A percentile compares a stretch with the other conserved stretches of the same genome.
These are phyloP conservation scores for Pestalotiopsis sp. DNA, from an alignment of 2,329 filamentous ascomycete genomes.

Conservation along the genomic window DNA sequence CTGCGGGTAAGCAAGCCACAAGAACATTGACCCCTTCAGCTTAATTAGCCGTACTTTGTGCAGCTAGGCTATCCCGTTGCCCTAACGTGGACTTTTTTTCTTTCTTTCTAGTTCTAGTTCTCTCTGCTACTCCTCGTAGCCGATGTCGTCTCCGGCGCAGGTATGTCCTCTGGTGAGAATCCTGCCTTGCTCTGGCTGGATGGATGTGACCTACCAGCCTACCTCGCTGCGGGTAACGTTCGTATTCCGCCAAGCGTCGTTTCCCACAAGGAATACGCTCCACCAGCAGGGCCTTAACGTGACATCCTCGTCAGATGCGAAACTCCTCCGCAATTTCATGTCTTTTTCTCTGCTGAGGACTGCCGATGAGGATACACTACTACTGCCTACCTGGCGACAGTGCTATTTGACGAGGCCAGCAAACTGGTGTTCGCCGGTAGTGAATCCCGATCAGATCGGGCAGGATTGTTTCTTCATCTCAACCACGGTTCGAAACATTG, in stretches of 20 bases:
- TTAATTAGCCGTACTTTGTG: neutral
- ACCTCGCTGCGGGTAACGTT: constrained; percentile 1
- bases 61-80: constrained; percentile 3
- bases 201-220: constrained; percentile 1
- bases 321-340: constrained; percentile 13
- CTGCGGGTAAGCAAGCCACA: constrained; percentile 1
- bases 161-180: neutral
- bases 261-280: constrained; percentile 1
- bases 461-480: constrained; percentile 7
- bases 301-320: constrained; percentile 9
- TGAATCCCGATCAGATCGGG: constrained; percentile 5
- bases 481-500: constrained; percentile 7
- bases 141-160: neutral
- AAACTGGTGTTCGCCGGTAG: constrained; percentile 7
- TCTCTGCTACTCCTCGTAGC: neutral
- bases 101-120: too few species aligned
- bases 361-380: neutral
- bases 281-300: constrained; percentile 5
- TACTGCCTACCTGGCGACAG: neutral
- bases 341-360: neutral
- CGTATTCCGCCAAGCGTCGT: constrained; percentile 9
- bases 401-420: neutral
- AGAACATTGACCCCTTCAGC: neutral
- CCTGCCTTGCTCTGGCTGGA: neutral
- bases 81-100: neutral